These are phyloP conservation scores for Eucalyptus erythrocorys DNA, from an alignment of 345 rosid genomes.

Conservation along the genomic window DNA sequence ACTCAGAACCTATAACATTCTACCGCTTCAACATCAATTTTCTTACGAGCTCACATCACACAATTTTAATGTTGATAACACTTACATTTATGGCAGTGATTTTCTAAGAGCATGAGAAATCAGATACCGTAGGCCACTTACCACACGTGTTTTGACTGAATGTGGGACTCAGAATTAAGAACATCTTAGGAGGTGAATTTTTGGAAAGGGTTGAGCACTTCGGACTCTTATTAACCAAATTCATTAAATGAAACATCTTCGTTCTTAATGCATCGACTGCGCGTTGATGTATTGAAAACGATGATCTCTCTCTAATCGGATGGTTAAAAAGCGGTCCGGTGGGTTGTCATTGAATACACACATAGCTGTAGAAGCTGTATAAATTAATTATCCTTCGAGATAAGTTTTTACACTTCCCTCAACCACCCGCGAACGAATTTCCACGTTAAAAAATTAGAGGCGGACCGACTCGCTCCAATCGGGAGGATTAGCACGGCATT, in stretches of 20 bases:
- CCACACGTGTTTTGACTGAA: not conserved
- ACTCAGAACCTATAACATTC: not conserved
- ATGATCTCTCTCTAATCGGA: accelerated
- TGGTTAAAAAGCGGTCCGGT: not conserved
- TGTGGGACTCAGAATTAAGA: too few species aligned
- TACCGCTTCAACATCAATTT: not conserved
- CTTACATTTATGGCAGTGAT: not conserved
- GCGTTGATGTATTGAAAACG: not conserved
- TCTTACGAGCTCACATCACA: not conserved
- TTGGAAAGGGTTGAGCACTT: not conserved
- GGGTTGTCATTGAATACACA: not conserved
- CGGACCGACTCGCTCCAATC: not conserved
- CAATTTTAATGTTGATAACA: not conserved
- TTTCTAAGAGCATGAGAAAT: not conserved
- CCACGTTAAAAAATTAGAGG: not conserved
- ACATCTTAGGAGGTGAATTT: not conserved
- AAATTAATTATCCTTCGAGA: not conserved
- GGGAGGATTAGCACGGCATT: not conserved
- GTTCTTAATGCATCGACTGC: not conserved
- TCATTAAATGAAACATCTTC: not conserved
- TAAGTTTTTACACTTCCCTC: not conserved
- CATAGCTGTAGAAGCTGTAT: not conserved
- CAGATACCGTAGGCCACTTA: not conserved
- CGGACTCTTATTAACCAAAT: not conserved
- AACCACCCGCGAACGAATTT: not conserved